Base-by-base conservation (phyloP, 768 basidiomycete species). In the Exsudoporus frostii region DNA sequence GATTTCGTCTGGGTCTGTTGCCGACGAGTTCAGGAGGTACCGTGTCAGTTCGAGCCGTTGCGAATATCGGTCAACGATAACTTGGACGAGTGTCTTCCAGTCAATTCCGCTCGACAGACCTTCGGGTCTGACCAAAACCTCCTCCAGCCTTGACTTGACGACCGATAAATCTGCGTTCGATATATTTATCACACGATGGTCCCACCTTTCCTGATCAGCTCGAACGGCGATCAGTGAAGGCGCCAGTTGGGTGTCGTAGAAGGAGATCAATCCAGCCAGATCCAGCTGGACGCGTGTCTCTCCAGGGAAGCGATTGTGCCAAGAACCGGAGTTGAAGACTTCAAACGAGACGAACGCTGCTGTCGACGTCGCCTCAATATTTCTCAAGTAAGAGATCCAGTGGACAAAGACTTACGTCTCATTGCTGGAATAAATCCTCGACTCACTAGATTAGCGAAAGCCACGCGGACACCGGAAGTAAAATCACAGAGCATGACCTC, bases 401-500 rank as follows among this genome's bases (percentile, higher is more conserved):
- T 29, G 2, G 14, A 39, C 0, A 20, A 41, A 7, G 3, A 36
- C 52, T 32, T 17, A 65, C 51, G 4, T 0, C 0, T 14, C 5
- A 1, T 14, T 25, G 34, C 33, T n/a, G 1, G 7, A 3, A 2
- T 1, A 7, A 3, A 0, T 7, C 5, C 0, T 29, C 5, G 33
- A 32, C 24, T 20, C n/a, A 20, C 33, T 15, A 71, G 22, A 25
- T 63, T 54, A 24, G 44, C 46, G 5, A 56, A 59, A 29, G 68
- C 53, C 10, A 66, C 53, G 25, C 53, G 40, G 20, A 73, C 45
- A 1, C 73, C 73, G 29, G 56, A 44, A 1, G 58, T 56, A 32
- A 74, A 71, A 34, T 70, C 47, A 45, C 73, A 74, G 4, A 73
- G 51, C 66, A 74, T 72, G 17, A 72, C 50, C 50, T 75, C 74